Evolutionary conservation across 1,284 basidiomycete genomes (phyloP).

Genomic region (Ganoderma multipileum): DNA sequence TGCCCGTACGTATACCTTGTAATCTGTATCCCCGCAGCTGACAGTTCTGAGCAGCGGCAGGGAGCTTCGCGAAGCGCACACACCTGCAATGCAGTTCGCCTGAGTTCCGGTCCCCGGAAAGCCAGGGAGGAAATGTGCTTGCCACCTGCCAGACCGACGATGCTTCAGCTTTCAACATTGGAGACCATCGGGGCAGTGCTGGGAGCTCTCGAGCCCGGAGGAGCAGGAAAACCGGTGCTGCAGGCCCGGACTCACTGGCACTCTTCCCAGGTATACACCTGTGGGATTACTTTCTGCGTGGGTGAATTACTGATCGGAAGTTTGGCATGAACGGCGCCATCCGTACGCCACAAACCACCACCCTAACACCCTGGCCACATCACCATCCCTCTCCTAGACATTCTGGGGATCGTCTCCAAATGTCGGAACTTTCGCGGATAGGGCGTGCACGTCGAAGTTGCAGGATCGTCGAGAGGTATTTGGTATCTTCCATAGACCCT

Average conservation of each 20-base stretch:
- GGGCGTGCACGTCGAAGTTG: slow-evolving; percentile 1
- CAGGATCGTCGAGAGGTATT: slow-evolving; percentile 11
- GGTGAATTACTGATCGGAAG: not conserved
- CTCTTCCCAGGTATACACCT: not conserved
- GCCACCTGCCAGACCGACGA: no score
- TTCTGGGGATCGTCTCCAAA: slow-evolving; percentile 2
- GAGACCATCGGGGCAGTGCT: not conserved
- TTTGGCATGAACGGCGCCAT: not conserved
- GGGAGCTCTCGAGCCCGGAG: not conserved
- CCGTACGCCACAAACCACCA: slow-evolving; percentile 12
- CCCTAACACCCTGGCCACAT: slow-evolving; percentile 14
- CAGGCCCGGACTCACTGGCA: not conserved
- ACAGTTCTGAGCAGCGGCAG: not conserved
- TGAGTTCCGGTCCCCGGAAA: no score
- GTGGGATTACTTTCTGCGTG: not conserved
- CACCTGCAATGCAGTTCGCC: no score
- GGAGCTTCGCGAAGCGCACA: not conserved
- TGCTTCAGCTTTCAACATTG: no score
- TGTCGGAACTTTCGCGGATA: slow-evolving; percentile 7
- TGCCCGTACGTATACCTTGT: not conserved
- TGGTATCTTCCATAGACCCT: slow-evolving; percentile 11
- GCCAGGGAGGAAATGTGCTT: no score
- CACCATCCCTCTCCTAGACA: not conserved
- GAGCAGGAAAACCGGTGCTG: not conserved
- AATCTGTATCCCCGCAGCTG: not conserved